Conservation (phyloP, 176 grass and related monocot species). For the Tillandsia fasciculata region DNA sequence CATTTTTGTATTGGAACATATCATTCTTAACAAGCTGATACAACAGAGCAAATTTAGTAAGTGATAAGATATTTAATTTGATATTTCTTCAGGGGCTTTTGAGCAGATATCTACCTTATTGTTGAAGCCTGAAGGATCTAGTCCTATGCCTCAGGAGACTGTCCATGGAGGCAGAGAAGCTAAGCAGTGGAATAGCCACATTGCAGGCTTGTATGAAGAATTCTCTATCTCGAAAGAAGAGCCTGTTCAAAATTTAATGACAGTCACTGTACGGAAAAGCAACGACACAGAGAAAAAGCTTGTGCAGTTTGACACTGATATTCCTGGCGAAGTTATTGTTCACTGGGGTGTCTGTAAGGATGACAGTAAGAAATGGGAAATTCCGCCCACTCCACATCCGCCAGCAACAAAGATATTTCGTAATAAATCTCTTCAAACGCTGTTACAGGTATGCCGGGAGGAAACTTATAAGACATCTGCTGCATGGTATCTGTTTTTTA, state of each 20-base stretch:
- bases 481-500: not conserved
- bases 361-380: conserved; percentile 62
- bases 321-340: conserved; percentile 74
- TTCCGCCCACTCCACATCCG: conserved; percentile 77
- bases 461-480: conserved; percentile 3
- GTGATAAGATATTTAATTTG: conserved; percentile 5
- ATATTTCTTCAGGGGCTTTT: conserved; percentile 31
- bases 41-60: not conserved
- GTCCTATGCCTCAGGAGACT: conserved; percentile 16
- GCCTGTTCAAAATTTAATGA: conserved; percentile 57
- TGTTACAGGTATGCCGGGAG: conserved; percentile 54
- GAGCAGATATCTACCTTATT: conserved; percentile 40
- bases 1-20: not conserved
- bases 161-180: conserved; percentile 18
- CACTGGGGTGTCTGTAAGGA: conserved; percentile 89
- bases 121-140: conserved; percentile 35
- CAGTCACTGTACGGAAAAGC: conserved; percentile 48
- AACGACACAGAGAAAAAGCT: conserved; percentile 41
- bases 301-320: conserved; percentile 76
- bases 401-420: conserved; percentile 54
- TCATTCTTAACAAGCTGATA: not conserved
- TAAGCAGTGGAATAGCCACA: conserved; percentile 22
- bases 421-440: conserved; percentile 80
- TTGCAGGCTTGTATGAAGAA: conserved; percentile 52
- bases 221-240: conserved; percentile 64